Evolutionary conservation across 2,329 filamentous ascomycete species (phyloP).

Genomic region (Epichloe gansuensis): DNA sequence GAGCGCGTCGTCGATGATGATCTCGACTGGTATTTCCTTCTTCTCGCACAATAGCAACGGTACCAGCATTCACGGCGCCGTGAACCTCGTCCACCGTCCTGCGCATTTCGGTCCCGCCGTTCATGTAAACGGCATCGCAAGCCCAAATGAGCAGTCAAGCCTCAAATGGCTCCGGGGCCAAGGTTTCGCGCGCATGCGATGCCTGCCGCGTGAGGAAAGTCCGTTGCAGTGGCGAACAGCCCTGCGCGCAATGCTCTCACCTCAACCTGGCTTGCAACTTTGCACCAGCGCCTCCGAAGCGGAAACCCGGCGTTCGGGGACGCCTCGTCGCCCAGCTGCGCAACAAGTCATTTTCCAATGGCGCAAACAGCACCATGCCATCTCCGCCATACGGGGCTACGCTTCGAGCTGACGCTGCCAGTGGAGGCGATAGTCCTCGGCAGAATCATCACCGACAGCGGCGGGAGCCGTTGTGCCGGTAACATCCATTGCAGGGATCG

Average conservation of each 20-base stretch:
- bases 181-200: conserved; percentile 22
- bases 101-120: not conserved
- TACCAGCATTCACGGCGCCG: not conserved
- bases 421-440: conserved; percentile 6
- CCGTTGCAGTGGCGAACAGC: conserved; percentile 21
- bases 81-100: not conserved
- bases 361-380: not conserved
- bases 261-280: conserved; percentile 23
- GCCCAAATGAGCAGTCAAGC: conserved; percentile 7
- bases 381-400: not conserved
- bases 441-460: conserved; percentile 5
- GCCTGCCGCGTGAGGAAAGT: conserved; percentile 27
- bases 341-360: conserved; percentile 10
- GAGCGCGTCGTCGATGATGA: conserved; percentile 1
- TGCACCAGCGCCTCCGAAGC: conserved; percentile 19
- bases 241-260: conserved; percentile 25
- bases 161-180: conserved; percentile 3
- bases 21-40: not conserved
- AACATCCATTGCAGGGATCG: conserved; percentile 16
- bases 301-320: conserved; percentile 22
- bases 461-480: conserved; percentile 5
- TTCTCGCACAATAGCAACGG: not conserved
- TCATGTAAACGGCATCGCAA: not conserved
- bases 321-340: conserved; percentile 24
- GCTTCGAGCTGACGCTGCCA: not conserved